Base-by-base conservation (phyloP, 768 basidiomycete species). In the Neoboletus brunneissimus region DNA sequence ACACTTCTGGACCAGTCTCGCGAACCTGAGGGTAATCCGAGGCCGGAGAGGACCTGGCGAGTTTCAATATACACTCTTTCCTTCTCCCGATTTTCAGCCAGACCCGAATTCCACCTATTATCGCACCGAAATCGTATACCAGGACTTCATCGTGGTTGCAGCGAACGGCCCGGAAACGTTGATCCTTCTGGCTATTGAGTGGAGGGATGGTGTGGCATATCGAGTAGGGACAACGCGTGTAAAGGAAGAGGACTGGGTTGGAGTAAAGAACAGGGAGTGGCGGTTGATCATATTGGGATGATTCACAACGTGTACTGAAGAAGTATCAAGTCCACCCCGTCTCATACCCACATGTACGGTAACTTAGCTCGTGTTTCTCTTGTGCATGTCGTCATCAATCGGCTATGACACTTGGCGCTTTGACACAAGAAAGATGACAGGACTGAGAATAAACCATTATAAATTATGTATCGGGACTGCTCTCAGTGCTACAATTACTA, bases 61-160 rank as follows among this genome's bases (percentile, higher is more conserved):
- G 1, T 22, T 25, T 16, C 16, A 48, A 3, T 62, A 52, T 18
- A 31, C 11, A 4, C 51, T 48, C 4, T 46, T 46, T 12, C 40
- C 44, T 44, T 3, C 32, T n/a, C 42, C 23, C 6, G 9, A 35
- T 23, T 18, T 35, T n/a, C 5, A n/a, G 15, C 50, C 50, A 4
- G 16, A 55, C 8, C 5, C 29, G 10, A 5, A 16, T 0, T 4
- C 46, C 16, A 35, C 27, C 1, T 15, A n/a, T 15, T 57, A 42
- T 27, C 38, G 1, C 16, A 5, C 46, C 18, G 50, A 62, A 2
- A 10, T 58, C 20, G 43, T 63, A 13, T 0, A 38, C 3, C 61
- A 62, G 47, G 53, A 59, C 27, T 64, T 61, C 16, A 50, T 64
- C 15, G 53, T 61, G 4, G 6, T 64, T 6, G 62, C 62, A 8